Base-by-base conservation (phyloP, 192 early-diverging fungal species). In the Coemansia sp. region DNA sequence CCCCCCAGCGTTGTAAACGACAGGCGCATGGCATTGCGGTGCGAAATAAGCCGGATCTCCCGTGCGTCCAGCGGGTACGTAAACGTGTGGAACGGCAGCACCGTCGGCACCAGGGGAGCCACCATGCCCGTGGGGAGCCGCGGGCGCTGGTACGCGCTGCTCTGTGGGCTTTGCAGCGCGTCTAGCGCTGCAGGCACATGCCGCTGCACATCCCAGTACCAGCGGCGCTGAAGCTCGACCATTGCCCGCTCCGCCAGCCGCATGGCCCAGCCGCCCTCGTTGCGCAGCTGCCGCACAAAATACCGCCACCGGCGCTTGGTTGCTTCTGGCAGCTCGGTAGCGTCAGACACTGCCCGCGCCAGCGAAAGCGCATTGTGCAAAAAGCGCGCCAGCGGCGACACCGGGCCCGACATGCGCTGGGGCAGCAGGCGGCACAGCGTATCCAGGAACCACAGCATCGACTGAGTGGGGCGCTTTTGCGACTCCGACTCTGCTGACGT, bases 81-180 rank as follows among this genome's bases (percentile, higher is more conserved):
- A 62, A 96, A 96, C 0, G 93, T 94, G 69, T 94, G 92, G 79
- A 94, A 96, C 13, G 94, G 94, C 16, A 94, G 72, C 15, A 96
- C 91, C 0, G 91, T 95, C 0, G 92, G 91, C 8, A 93, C 85
- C 1, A 75, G 68, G 13, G 85, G 85, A 21, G 86, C 80, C 0
- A 78, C 52, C 55, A 85, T 61, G n/a, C 55, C 59, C 3, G 76
- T 40, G 11, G 83, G 83, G 40, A 86, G 60, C 42, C 33, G 28
- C 5, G 83, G 83, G 6, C 85, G 80, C 57, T 38, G 56, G 31
- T 77, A 82, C 45, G 49, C 38, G 37, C 53, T 37, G n/a, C 15
- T 52, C 2, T 55, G 42, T 3, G 55, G 59, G n/a, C 37, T 43
- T 0, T 15, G 18, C 50, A 58, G 36, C 21, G 57, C 58, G 6